Base-by-base conservation (phyloP, 1,284 basidiomycete genomes). In the Ustilago cynodontis region DNA sequence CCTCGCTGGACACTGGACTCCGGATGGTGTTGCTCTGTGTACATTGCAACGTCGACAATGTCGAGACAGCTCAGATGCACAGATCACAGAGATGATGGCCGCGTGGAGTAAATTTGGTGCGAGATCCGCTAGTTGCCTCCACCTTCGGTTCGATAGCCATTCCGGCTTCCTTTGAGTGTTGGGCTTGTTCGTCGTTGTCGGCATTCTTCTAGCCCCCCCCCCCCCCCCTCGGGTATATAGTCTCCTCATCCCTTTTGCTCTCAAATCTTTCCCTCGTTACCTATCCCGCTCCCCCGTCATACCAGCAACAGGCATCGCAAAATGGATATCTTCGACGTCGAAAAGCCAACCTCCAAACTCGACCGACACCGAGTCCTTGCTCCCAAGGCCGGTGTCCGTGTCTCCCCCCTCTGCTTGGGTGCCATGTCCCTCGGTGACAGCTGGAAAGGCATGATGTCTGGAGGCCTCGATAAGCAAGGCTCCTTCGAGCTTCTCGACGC, bases 381-480 rank as follows among this genome's bases (percentile, higher is more conserved):
- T 1, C 88, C 88, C n/a, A 86, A 84, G 35, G 87, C 87, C 16
- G 87, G 88, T 14, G 70, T 88, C 45, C 83, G 86, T 66, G 89
- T 89, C 41, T 89, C 88, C 7, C 89, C 89, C 0, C 81, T 89
- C 14, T 87, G 86, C 66, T 85, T 90, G 9, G 89, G 89, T 14
- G 88, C 87, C 14, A 89, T 89, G 88, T 89, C 85, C 81, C 87
- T 89, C 60, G 88, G 85, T 67, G 86, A 88, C 67, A 85, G 88
- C 51, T 89, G 89, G 89, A 78, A 71, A 8, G 83, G 50, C 52
- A 57, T 64, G 41, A 55, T 73, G 53, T 72, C 66, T 0, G 74
- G 74, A 31, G 65, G 73, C 13, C 65, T 79, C 28, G 65, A 71
- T 59, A 68, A 80, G 59, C 28, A 63, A 29, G 74, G 33, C 43